Evolutionary conservation across 371 early-diverging fungal species (phyloP).

Genomic region (Syncephalis plumigaleata): DNA sequence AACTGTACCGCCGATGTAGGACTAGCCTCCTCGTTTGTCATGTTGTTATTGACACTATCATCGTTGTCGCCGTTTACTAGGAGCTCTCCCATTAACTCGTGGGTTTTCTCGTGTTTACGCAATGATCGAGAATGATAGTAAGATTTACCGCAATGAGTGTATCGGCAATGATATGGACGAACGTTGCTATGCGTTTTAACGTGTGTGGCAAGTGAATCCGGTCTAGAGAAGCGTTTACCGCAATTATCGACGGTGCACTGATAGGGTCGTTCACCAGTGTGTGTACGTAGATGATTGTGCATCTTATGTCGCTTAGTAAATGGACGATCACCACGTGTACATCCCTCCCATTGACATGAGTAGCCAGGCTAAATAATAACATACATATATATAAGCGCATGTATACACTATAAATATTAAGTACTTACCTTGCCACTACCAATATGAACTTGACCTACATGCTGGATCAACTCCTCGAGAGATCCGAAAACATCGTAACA

Average conservation of each 20-base stretch:
- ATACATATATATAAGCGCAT: no score
- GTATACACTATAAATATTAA: no score
- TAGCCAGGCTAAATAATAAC: slow-evolving; percentile 54
- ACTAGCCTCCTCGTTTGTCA: not conserved
- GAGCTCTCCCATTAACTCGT: slow-evolving; percentile 8
- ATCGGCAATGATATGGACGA: slow-evolving; percentile 41
- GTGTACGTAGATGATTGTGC: slow-evolving; percentile 75
- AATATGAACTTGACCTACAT: slow-evolving; percentile 39
- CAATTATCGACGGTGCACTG: slow-evolving; percentile 29
- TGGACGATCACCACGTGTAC: slow-evolving; percentile 51
- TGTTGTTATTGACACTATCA: no score
- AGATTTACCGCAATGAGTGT: slow-evolving; percentile 47
- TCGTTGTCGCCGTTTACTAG: slow-evolving; percentile 3
- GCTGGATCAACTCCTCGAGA: slow-evolving; percentile 33
- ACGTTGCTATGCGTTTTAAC: slow-evolving; percentile 67
- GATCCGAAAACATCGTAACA: slow-evolving; percentile 24
- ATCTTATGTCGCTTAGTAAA: slow-evolving; percentile 84
- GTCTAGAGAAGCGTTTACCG: slow-evolving; percentile 68
- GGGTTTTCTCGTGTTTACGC: slow-evolving; percentile 51
- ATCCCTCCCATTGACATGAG: slow-evolving; percentile 66
- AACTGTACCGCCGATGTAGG: not conserved
- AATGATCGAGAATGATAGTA: slow-evolving; percentile 66
- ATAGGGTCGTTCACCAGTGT: slow-evolving; percentile 69
- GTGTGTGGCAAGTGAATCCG: slow-evolving; percentile 78
- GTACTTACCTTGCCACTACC: slow-evolving; percentile 40